A percentile compares a stretch with the other conserved stretches of the same genome.
phyloP scores from a whole-genome alignment of 768 basidiomycete genomes.

The Auricularia heimuer region DNA sequence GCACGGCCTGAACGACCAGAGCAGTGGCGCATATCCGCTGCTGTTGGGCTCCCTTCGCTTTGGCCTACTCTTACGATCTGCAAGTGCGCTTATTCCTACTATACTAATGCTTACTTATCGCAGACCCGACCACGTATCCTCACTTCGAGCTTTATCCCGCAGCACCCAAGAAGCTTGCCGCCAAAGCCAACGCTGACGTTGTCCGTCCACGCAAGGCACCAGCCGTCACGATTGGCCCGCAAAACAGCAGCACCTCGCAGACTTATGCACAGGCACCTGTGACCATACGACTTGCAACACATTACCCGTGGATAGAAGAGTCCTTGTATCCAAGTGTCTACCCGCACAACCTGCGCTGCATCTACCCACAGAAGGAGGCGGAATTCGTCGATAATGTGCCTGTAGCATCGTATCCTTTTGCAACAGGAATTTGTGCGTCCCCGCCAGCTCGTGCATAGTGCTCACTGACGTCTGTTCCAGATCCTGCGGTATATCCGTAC shows the following conservation, averaged over 20 bases:
- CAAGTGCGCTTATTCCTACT: background rate
- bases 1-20: background rate
- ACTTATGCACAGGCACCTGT: background rate
- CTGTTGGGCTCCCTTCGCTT: background rate
- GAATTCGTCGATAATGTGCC: background rate
- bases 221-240: no score
- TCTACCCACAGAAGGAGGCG: slow-evolving; percentile 21
- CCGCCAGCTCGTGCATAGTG: background rate
- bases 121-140: slow-evolving; percentile 6
- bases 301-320: background rate
- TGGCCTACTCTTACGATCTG: slow-evolving; percentile 3
- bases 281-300: background rate
- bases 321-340: slow-evolving; percentile 27
- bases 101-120: background rate
- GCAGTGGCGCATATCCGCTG: background rate
- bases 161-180: background rate
- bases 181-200: background rate
- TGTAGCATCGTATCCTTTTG: slow-evolving; percentile 3
- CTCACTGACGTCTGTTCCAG: no score
- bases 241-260: no score
- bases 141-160: slow-evolving; percentile 9
- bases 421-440: slow-evolving; percentile 20
- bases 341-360: slow-evolving; percentile 27
- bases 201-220: no score
- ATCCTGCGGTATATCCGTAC: slow-evolving; percentile 16